Evolutionary conservation across 2,329 filamentous ascomycete genomes (phyloP).

Genomic region (Pyricularia sp.): DNA sequence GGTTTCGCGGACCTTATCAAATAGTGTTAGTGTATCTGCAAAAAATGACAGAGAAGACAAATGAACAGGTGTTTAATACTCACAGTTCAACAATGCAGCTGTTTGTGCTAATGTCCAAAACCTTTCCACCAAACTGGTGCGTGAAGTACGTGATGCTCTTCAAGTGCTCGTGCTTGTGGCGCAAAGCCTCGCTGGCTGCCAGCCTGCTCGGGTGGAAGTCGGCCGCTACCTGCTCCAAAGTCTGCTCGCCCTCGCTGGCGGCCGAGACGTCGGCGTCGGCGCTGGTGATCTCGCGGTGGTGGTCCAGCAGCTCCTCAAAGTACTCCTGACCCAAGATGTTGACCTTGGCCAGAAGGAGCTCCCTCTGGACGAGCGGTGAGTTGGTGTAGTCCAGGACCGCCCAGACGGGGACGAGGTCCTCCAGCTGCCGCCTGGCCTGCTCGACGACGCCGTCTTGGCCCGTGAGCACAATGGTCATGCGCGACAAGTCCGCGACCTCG

Average conservation of each 20-base stretch:
- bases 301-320: constrained; percentile 90
- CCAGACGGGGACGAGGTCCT: constrained; percentile 96
- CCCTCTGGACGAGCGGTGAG: constrained; percentile 85
- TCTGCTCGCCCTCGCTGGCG: constrained; percentile 20
- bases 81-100: constrained; percentile 98
- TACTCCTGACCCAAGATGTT: constrained; percentile 95
- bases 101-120: constrained; percentile 93
- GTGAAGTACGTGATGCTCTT: constrained; percentile 92
- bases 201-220: constrained; percentile 89
- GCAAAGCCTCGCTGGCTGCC: constrained; percentile 73
- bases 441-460: constrained; percentile 96
- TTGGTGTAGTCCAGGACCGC: constrained; percentile 93
- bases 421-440: constrained; percentile 86
- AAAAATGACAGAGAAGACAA: neutral
- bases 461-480: constrained; percentile 96
- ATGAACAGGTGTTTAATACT: constrained; percentile 24
- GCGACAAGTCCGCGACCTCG: constrained; percentile 88
- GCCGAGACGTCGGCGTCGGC: constrained; percentile 32
- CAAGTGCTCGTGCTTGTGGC: constrained; percentile 95
- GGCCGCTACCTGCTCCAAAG: constrained; percentile 33
- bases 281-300: constrained; percentile 77
- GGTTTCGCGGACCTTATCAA: constrained; percentile 70
- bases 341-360: constrained; percentile 89
- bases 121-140: constrained; percentile 95
- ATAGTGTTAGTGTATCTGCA: constrained; percentile 13